A percentile compares a stretch with the other conserved stretches of the same genome.
These are phyloP conservation scores for Plasmodium chabaudi DNA, from an alignment of 169 alveolate genomes.

Conservation along the genomic window DNA sequence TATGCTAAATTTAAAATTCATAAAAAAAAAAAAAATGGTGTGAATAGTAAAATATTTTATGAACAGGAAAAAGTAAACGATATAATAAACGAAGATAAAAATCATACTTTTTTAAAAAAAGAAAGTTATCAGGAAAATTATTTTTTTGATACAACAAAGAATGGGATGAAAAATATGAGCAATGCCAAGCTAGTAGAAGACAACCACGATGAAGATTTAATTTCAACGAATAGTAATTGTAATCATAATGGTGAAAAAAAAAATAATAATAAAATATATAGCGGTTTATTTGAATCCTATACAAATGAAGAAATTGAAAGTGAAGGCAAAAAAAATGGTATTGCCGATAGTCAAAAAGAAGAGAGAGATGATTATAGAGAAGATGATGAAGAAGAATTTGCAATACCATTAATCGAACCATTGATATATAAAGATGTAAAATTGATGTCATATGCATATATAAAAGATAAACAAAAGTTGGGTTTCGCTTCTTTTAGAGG, in stretches of 20 bases:
- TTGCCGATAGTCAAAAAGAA: not conserved
- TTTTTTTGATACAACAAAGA: slow-evolving; percentile 9
- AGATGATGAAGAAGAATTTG: not conserved
- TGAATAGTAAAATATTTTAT: slow-evolving; percentile 28
- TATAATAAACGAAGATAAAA: not conserved
- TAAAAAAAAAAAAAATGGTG: slow-evolving; percentile 1
- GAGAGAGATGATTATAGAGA: not conserved
- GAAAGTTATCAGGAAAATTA: slow-evolving; percentile 10
- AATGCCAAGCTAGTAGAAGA: not conserved
- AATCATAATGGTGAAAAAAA: not conserved
- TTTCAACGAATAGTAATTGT: not conserved
- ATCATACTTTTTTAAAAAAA: slow-evolving; percentile 5
- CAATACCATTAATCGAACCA: slow-evolving; percentile 78
- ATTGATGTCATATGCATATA: slow-evolving; percentile 80
- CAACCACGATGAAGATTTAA: not conserved
- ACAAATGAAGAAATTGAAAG: not conserved
- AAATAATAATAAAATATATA: not conserved
- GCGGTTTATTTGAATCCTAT: not conserved
- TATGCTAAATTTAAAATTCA: slow-evolving; percentile 78
- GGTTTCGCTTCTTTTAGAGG: slow-evolving; percentile 94
- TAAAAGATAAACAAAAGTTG: slow-evolving; percentile 43
- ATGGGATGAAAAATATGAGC: slow-evolving; percentile 7
- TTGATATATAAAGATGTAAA: slow-evolving; percentile 78
- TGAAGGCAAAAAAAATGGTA: not conserved
- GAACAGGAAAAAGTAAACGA: not conserved